Conservation (phyloP, 305 asterid genomes). For the Stenogyne calaminthoides region DNA sequence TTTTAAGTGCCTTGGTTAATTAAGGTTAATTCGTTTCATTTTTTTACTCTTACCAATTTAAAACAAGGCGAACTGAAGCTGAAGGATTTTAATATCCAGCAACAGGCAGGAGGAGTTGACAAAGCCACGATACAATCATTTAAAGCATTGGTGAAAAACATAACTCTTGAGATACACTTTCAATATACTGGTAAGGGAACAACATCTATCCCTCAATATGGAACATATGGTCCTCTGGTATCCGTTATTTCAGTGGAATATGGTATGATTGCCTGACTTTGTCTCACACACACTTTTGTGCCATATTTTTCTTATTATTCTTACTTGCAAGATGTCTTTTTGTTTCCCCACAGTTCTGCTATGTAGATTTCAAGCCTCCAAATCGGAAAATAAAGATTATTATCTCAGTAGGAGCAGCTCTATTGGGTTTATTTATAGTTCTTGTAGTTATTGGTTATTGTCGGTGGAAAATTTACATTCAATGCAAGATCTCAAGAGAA, state of each 20-base stretch:
- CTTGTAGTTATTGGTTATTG: slow-evolving; percentile 30
- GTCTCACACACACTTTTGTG: background rate
- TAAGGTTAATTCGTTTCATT: too few relatives aligned
- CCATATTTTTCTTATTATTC: too few relatives aligned
- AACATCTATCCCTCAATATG: slow-evolving; percentile 50
- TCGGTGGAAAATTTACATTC: slow-evolving; percentile 46
- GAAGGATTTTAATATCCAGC: slow-evolving; percentile 53
- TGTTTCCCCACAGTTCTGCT: background rate
- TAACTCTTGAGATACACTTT: slow-evolving; percentile 54
- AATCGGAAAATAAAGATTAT: slow-evolving; percentile 36
- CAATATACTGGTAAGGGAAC: slow-evolving; percentile 62
- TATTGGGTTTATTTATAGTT: too few relatives aligned
- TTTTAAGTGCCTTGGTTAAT: background rate
- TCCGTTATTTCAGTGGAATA: slow-evolving; percentile 66
- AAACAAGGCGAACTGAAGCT: slow-evolving; percentile 44
- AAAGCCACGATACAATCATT: slow-evolving; percentile 27
- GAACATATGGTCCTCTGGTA: slow-evolving; percentile 64
- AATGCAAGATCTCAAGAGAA: slow-evolving; percentile 46
- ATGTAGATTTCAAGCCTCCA: slow-evolving; percentile 54
- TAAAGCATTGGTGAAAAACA: slow-evolving; percentile 34
- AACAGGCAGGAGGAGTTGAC: slow-evolving; percentile 52
- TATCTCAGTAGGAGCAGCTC: slow-evolving; percentile 39
- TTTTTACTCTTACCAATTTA: background rate
- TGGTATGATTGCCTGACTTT: slow-evolving; percentile 32
- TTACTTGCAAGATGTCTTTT: too few relatives aligned